These are phyloP conservation scores for Atkinsonella texensis DNA, from an alignment of 2,329 filamentous ascomycete genomes.

Conservation along the genomic window DNA sequence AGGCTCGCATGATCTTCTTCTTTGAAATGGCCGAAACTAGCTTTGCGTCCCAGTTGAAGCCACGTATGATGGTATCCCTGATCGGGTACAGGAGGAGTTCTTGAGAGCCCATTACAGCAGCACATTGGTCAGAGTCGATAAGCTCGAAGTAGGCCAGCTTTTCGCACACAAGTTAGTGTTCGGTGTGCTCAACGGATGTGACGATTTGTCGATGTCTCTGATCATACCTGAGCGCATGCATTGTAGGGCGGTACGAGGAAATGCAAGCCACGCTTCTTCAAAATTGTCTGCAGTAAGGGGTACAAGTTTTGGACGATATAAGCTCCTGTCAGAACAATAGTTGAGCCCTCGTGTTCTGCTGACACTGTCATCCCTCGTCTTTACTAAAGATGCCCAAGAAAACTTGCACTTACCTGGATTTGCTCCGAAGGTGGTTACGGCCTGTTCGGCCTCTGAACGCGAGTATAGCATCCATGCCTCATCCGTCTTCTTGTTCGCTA, in stretches of 20 bases:
- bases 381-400: background rate
- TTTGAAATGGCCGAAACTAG: constrained; percentile 53
- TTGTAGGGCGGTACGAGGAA: constrained; percentile 81
- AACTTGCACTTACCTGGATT: constrained; percentile 49
- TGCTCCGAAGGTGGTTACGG: constrained; percentile 72
- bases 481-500: constrained; percentile 58
- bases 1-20: constrained; percentile 54
- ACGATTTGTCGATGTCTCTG: too few species aligned
- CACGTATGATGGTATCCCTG: constrained; percentile 57
- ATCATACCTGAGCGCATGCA: constrained; percentile 67
- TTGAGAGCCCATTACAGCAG: constrained; percentile 71
- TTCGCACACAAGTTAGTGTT: background rate
- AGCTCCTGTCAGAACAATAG: constrained; percentile 42
- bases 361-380: background rate
- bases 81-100: constrained; percentile 81
- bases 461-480: constrained; percentile 83
- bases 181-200: background rate
- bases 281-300: constrained; percentile 61
- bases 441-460: constrained; percentile 62
- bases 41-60: constrained; percentile 56
- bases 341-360: background rate
- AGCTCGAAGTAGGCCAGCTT: constrained; percentile 66
- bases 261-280: constrained; percentile 56
- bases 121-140: constrained; percentile 52
- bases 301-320: constrained; percentile 62